Evolutionary conservation across 1,139 yeast genomes (phyloP), one percentile per base, ranked within the genome.

Genomic region (Protomyces inundatus): DNA sequence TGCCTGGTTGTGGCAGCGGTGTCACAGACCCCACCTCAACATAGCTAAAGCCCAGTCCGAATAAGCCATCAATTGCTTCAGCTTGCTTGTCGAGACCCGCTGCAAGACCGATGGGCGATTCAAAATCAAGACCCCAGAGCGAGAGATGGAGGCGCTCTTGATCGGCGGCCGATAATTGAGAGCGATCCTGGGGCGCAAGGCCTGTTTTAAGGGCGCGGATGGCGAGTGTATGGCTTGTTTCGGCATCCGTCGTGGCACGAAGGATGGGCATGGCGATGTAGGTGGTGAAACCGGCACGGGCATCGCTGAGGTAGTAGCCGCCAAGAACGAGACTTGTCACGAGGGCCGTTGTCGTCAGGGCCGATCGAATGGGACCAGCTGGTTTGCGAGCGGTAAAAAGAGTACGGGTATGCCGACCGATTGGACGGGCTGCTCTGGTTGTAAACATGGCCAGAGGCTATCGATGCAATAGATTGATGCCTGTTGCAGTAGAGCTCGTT

Each of bases 1-100:
- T 91, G 52, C 98, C 98, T 6, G 95, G 91, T 76, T 66, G 70
- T 0, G 97, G 88, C 68, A 81, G 79, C 1, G 98, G 98, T 3
- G 98, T 91, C 56, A 93, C 85, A 1, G 96, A 88, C 0, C 98
- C 98, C 64, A 93, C 82, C 75, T 91, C 98, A 67, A 90, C 95
- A 73, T 89, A 90, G 4, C 93, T 84, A 71, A 91, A 91, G 1
- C 98, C 98, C 65, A 82, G 73, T 69, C 85, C 81, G 71, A 86
- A 85, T 66, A 91, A 79, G 0, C 91, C 78, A 70, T 91, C 97
- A 70, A 93, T 85, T n/a, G 90, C 96, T 72, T 90, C 96, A 61
- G 90, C 98, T 71, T 91, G 88, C 75, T 91, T 91, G 74, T 91
- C 98, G 68, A 91, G 81, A 10, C 98, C 98, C 40, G 98, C 98